Evolutionary conservation across 2,329 filamentous ascomycete genomes (phyloP), one percentile per base, ranked within the genome.

Genomic region (Sclerotinia glacialis): DNA sequence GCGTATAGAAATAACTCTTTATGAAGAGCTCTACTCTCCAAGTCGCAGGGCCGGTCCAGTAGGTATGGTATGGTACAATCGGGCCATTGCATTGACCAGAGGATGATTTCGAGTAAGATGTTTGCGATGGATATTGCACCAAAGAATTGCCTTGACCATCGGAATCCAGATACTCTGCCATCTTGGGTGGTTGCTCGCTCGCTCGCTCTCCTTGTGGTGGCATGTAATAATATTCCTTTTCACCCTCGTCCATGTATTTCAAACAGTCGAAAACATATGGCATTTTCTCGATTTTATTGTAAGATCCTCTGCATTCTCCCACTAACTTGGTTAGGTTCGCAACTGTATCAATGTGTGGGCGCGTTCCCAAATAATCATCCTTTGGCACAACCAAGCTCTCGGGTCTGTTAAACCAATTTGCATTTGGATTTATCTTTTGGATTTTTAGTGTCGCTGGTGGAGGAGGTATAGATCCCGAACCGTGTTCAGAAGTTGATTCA

Each of bases 11-110:
- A 71, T 85, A 83, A 65, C 80, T 81, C 76, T 85, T 85, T 76
- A 85, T 76, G 70, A 85, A 85, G 40, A 83, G 77, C 70, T 85
- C 83, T 52, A 85, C 81, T 53, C 83, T 78, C 83, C 83, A 85
- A 4, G 82, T 85, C 4, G 83, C 82, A 11, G 82, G 80, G 4
- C 83, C 83, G 9, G 82, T 83, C 83, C 83, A 85, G 78, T 85
- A 85, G 37, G 81, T 80, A 70, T 85, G 83, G 62, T 82, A 85
- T 5, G 82, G 82, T 40, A 84, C 79, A 69, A 85, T 82, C n/a
- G 83, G 82, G 2, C 83, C 83, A 52, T 82, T 78, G 69, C 83
- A 85, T 34, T 79, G 78, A n/a, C 82, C 83, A 47, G 81, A 78
- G 12, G 74, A 77, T 2, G 76, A 71, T 60, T 79, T 79, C 23